These are phyloP conservation scores for Magnusiomyces starmeri DNA, from an alignment of 1,139 yeast genomes.

Conservation along the genomic window DNA sequence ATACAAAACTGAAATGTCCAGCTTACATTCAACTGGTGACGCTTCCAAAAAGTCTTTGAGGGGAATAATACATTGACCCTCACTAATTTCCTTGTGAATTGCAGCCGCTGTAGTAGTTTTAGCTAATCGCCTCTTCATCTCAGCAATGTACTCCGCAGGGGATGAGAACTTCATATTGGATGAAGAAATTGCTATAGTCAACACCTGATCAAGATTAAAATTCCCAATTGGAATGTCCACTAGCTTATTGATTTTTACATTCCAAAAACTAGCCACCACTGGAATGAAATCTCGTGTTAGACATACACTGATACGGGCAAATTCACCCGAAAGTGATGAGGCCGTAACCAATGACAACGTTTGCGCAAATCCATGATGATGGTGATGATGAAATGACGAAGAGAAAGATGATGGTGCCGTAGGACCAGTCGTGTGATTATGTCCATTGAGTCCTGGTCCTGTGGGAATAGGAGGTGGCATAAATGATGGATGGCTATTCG, in stretches of 20 bases:
- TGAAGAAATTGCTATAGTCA: conserved; percentile 20
- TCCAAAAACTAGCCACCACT: conserved; percentile 68
- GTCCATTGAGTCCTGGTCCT: conserved; percentile 4
- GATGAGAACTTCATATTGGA: conserved; percentile 9
- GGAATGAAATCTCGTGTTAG: conserved; percentile 80
- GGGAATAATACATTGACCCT: conserved; percentile 42
- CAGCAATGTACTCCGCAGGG: conserved; percentile 8
- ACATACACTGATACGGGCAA: conserved; percentile 62
- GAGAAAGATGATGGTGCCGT: neutral
- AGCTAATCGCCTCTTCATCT: conserved; percentile 28
- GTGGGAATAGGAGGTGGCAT: no score
- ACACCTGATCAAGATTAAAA: conserved; percentile 40
- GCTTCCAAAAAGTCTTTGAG: conserved; percentile 51
- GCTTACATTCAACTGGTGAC: conserved; percentile 52
- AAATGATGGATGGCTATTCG: neutral
- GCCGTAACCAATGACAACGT: conserved; percentile 80
- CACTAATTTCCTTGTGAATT: conserved; percentile 35
- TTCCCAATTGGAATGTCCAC: conserved; percentile 45
- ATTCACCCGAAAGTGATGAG: conserved; percentile 79
- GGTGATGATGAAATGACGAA: conserved; percentile 7
- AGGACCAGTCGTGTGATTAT: conserved; percentile 4
- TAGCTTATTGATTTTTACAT: conserved; percentile 48
- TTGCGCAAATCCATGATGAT: conserved; percentile 24
- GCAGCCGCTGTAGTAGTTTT: conserved; percentile 26
- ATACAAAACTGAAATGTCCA: conserved; percentile 72